Conservation (phyloP, 2,329 filamentous ascomycete species). For the Grosmannia penicillata region DNA sequence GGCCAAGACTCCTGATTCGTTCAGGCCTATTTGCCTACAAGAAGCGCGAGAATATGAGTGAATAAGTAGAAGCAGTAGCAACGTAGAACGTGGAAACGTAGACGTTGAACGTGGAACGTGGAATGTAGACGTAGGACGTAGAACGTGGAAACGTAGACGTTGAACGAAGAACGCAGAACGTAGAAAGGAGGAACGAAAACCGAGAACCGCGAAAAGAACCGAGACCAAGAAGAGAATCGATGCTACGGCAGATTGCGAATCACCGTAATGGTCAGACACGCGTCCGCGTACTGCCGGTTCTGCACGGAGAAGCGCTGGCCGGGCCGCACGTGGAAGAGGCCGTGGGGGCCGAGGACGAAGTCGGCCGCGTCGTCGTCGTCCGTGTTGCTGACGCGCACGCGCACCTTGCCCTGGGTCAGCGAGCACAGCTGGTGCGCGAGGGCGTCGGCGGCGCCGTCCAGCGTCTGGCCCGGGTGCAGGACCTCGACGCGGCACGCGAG, state of each 20-base stretch:
- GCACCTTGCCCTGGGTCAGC: conserved; percentile 17
- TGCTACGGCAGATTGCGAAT: background rate
- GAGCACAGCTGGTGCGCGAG: conserved; percentile 14
- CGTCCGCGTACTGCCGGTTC: conserved; percentile 30
- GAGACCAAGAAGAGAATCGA: too few relatives aligned
- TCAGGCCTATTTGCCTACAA: too few relatives aligned
- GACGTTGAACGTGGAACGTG: too few relatives aligned
- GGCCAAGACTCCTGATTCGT: too few relatives aligned
- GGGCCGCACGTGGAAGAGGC: conserved; percentile 27
- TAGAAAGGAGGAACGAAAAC: too few relatives aligned
- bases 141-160: too few relatives aligned
- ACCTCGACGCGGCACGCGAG: conserved; percentile 16
- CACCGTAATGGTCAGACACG: conserved; percentile 21
- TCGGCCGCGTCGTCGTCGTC: conserved; percentile 19
- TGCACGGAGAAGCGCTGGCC: conserved; percentile 22
- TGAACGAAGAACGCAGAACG: too few relatives aligned
- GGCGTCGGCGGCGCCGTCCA: conserved; percentile 10
- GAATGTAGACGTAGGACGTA: too few relatives aligned
- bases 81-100: too few relatives aligned
- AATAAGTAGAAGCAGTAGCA: too few relatives aligned
- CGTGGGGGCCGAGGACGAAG: conserved; percentile 26
- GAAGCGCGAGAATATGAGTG: too few relatives aligned
- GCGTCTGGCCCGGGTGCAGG: conserved; percentile 12
- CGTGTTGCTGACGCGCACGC: conserved; percentile 12
- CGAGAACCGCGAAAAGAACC: too few relatives aligned